Percentiles rank a stretch among this genome's conserved stretches.
These are phyloP conservation scores for Camelina hispida DNA, from an alignment of 345 rosid genomes.

Conservation along the genomic window DNA sequence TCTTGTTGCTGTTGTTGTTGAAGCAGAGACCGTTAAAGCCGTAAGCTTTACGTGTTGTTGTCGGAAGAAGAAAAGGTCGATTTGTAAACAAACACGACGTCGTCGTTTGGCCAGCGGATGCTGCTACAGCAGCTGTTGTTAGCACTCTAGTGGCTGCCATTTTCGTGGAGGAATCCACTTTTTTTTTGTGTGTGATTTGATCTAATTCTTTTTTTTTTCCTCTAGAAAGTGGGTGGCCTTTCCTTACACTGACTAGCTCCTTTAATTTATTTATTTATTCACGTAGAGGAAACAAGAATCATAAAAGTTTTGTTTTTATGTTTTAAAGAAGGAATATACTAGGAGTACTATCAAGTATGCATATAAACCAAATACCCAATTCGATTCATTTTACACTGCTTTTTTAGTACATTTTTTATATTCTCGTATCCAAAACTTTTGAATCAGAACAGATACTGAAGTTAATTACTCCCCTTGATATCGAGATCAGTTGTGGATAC, in stretches of 20 bases:
- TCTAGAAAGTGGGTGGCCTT: constrained; percentile 15
- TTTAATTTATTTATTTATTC: not conserved
- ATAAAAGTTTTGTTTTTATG: too few relatives aligned
- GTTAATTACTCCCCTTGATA: too few relatives aligned
- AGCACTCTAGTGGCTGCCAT: constrained; percentile 68
- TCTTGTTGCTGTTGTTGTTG: constrained; percentile 35
- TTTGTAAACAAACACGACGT: constrained; percentile 52
- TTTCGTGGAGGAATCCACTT: not conserved
- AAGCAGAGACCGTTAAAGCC: constrained; percentile 37
- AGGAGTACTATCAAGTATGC: too few relatives aligned
- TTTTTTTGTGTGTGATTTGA: not conserved
- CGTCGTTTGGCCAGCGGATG: constrained; percentile 46
- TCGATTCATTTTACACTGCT: too few relatives aligned
- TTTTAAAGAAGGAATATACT: too few relatives aligned
- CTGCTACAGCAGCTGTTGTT: constrained; percentile 27
- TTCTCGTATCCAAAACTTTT: too few relatives aligned
- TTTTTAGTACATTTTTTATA: too few relatives aligned
- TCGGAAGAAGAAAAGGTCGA: constrained; percentile 41
- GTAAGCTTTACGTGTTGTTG: constrained; percentile 30
- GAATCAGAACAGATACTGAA: too few relatives aligned
- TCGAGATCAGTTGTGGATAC: too few relatives aligned
- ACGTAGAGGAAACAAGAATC: too few relatives aligned
- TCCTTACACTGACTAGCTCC: not conserved
- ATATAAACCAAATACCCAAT: too few relatives aligned
- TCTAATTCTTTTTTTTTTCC: not conserved